Conservation (phyloP, 176 grass and related monocot species). For the Oryza nivara region DNA sequence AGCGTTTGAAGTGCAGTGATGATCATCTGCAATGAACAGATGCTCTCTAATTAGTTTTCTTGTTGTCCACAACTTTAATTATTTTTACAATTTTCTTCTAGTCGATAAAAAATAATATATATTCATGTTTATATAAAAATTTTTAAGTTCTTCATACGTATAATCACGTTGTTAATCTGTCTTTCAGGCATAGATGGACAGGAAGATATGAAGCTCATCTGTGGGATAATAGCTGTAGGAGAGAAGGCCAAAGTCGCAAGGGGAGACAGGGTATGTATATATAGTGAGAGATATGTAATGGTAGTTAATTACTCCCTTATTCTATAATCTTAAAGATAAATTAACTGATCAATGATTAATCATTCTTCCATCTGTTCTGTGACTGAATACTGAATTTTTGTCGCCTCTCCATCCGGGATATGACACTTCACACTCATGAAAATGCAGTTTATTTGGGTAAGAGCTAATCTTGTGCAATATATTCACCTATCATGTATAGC, state of each 20-base stretch:
- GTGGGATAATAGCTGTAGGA: constrained; percentile 80
- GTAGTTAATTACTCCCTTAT: neutral
- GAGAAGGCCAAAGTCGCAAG: constrained; percentile 76
- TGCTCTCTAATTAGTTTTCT: neutral
- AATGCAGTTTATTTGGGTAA: constrained; percentile 73
- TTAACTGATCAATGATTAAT: constrained; percentile 18
- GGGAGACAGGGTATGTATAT: constrained; percentile 64
- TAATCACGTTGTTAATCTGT: neutral
- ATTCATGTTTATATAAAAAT: neutral
- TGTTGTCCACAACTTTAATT: neutral
- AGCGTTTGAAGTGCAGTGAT: neutral
- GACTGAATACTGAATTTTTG: neutral
- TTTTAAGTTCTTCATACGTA: neutral
- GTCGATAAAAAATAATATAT: neutral
- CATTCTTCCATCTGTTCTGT: constrained; percentile 8
- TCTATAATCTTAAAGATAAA: neutral
- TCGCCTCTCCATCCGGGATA: neutral
- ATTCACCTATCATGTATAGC: neutral
- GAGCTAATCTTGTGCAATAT: neutral
- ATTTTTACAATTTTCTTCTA: neutral
- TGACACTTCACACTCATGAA: constrained; percentile 17
- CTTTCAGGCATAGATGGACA: constrained; percentile 76
- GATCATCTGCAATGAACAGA: neutral
- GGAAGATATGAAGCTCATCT: constrained; percentile 77
- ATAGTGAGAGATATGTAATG: neutral